Evolutionary conservation across 139 green algal genomes (phyloP).

Genomic region (Coelastrella sp.): DNA sequence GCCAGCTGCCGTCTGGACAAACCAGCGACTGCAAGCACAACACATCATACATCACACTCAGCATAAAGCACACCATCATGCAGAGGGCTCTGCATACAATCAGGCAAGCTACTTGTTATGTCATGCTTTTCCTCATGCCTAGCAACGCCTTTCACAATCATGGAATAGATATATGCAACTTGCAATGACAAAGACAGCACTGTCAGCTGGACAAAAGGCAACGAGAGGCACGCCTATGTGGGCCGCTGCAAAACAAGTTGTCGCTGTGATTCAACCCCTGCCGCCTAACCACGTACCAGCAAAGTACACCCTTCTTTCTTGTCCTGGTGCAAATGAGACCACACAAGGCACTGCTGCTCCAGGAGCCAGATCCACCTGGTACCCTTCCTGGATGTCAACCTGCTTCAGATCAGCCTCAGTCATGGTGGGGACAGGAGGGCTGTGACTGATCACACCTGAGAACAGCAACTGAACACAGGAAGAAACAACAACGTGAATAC

Average conservation of each 20-base stretch:
- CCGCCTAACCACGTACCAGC: constrained; percentile 47
- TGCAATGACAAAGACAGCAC: neutral
- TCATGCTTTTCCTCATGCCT: too few relatives aligned
- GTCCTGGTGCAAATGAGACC: constrained; percentile 80
- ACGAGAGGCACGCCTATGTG: too few relatives aligned
- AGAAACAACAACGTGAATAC: neutral
- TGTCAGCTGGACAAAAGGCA: too few relatives aligned
- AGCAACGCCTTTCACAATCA: too few relatives aligned
- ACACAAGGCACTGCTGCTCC: constrained; percentile 67
- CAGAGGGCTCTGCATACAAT: too few relatives aligned
- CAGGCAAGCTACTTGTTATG: too few relatives aligned
- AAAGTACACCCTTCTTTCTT: constrained; percentile 82
- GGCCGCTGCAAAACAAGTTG: too few relatives aligned
- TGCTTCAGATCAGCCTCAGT: constrained; percentile 55
- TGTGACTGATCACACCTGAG: constrained; percentile 39
- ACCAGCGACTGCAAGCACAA: constrained; percentile 37
- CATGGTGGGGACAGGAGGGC: constrained; percentile 30
- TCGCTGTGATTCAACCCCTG: too few relatives aligned
- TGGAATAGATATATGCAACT: neutral
- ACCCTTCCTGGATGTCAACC: constrained; percentile 61
- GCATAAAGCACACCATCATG: too few relatives aligned
- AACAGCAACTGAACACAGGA: constrained; percentile 48
- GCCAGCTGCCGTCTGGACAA: constrained; percentile 10
- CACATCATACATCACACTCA: neutral
- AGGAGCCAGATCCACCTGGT: constrained; percentile 52